Evolutionary conservation across 78 protist species (phyloP).

Genomic region (Anaeramoeba flamelloides): DNA sequence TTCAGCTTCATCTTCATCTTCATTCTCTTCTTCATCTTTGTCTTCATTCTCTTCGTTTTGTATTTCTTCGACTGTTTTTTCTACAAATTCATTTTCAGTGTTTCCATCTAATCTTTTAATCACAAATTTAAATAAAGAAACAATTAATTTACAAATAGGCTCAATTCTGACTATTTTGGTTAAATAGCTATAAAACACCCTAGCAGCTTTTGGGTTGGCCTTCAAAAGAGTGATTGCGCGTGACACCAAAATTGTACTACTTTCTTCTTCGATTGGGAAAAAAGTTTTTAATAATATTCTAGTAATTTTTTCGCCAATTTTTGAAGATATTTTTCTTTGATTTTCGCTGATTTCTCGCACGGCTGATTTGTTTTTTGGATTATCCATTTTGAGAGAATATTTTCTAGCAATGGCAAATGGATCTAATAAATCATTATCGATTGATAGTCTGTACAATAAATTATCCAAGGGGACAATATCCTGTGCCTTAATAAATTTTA

Average conservation of each 20-base stretch:
- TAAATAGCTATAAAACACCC: neutral
- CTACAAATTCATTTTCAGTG: too few relatives aligned
- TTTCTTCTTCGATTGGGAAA: neutral
- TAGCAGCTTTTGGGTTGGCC: neutral
- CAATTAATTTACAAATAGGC: neutral
- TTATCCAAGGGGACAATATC: neutral
- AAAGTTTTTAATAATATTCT: neutral
- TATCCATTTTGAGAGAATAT: neutral
- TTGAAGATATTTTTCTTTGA: neutral
- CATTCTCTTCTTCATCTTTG: too few relatives aligned
- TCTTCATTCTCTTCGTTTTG: too few relatives aligned
- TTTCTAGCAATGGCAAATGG: neutral
- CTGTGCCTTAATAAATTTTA: neutral
- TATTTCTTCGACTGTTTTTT: too few relatives aligned
- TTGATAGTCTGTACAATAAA: neutral
- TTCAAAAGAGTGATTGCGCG: neutral
- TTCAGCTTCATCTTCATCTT: too few relatives aligned
- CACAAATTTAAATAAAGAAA: too few relatives aligned
- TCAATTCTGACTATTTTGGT: neutral
- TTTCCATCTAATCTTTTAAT: too few relatives aligned
- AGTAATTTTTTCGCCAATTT: neutral
- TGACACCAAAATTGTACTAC: neutral
- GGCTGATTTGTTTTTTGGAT: too few relatives aligned
- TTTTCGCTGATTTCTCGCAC: neutral
- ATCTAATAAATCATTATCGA: too few relatives aligned